Evolutionary conservation across 352 stramenopile species (phyloP), one percentile per base, ranked within the genome.

Genomic region (Phytophthora boehmeriae): DNA sequence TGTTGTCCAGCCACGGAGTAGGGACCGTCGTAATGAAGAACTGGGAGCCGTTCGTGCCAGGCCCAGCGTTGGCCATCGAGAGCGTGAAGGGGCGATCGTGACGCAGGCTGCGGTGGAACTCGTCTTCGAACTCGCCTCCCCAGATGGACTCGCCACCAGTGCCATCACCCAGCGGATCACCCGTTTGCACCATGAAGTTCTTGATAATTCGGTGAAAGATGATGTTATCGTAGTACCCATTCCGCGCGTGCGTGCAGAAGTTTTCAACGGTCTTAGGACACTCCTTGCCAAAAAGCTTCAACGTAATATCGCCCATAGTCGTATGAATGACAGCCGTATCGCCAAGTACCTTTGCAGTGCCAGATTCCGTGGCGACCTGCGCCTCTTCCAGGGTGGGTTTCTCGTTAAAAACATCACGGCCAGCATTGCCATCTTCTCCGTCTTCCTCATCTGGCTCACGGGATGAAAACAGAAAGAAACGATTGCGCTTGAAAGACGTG

Each of bases 181-280:
- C 92, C 1, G 82, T 93, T 83, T 99, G 97, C 36, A 99, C 78
- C 97, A 99, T 99, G 66, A 99, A 99, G 47, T 96, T 97, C 72
- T 98, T 98, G 74, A 99, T 99, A 54, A 99, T 94, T 50, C 98
- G 95, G 78, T 99, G 98, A 73, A 99, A 99, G 52, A 99, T 93
- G 9, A 99, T 76, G 65, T 98, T 97, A 76, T 99, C 97, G 68
- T 99, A 99, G 82, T 99, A 99, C 4, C 97, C 96, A 30, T 96
- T 96, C 59, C 91, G 85, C 5, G 95, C 89, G 63, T 99, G 97
- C 8, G 92, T 97, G 61, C 88, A 97, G 63, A 99, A 99, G 70
- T 99, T 99, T 74, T 99, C 95, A 30, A 99, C 88, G 2, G 96
- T 99, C 62, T 86, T 87, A 2, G 90, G 93, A 54, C 92, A 97